Evolutionary conservation across 1,284 basidiomycete species (phyloP).

Genomic region (Fomitopsis betulina): DNA sequence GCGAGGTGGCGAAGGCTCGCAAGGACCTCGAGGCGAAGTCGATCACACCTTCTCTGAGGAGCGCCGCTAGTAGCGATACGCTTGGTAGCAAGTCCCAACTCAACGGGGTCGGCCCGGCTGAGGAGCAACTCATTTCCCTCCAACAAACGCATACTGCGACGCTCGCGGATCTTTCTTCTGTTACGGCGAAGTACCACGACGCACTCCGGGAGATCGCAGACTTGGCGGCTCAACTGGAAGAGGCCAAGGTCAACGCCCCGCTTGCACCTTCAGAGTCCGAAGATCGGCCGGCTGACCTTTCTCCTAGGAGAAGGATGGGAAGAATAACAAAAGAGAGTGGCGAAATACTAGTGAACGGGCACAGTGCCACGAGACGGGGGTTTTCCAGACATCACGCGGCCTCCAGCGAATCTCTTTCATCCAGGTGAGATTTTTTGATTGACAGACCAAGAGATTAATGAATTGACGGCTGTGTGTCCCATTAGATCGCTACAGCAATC

Average conservation of each 20-base stretch:
- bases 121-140: slow-evolving; percentile 58
- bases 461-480: slow-evolving; percentile 13
- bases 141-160: slow-evolving; percentile 78
- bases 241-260: slow-evolving; percentile 54
- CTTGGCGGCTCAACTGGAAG: slow-evolving; percentile 79
- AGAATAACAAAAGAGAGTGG: slow-evolving; percentile 42
- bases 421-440: slow-evolving; percentile 47
- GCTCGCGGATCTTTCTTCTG: slow-evolving; percentile 71
- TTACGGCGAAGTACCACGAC: slow-evolving; percentile 82
- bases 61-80: slow-evolving; percentile 21
- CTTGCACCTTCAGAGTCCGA: slow-evolving; percentile 42
- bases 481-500: slow-evolving; percentile 80
- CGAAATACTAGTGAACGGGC: slow-evolving; percentile 45
- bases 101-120: slow-evolving; percentile 27
- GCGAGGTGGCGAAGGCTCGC: slow-evolving; percentile 67
- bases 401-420: slow-evolving; percentile 79
- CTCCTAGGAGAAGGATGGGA: slow-evolving; percentile 47
- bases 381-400: slow-evolving; percentile 54
- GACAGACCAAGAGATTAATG: slow-evolving; percentile 9
- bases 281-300: slow-evolving; percentile 45
- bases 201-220: slow-evolving; percentile 88
- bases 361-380: slow-evolving; percentile 39
- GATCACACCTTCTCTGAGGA: slow-evolving; percentile 18
- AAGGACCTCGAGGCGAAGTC: slow-evolving; percentile 48
- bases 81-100: slow-evolving; percentile 22